Percentiles rank a stretch among this genome's conserved stretches.
These are phyloP conservation scores for Paracorniculantispora psalliotae DNA, from an alignment of 2,329 filamentous ascomycete genomes.

Conservation along the genomic window DNA sequence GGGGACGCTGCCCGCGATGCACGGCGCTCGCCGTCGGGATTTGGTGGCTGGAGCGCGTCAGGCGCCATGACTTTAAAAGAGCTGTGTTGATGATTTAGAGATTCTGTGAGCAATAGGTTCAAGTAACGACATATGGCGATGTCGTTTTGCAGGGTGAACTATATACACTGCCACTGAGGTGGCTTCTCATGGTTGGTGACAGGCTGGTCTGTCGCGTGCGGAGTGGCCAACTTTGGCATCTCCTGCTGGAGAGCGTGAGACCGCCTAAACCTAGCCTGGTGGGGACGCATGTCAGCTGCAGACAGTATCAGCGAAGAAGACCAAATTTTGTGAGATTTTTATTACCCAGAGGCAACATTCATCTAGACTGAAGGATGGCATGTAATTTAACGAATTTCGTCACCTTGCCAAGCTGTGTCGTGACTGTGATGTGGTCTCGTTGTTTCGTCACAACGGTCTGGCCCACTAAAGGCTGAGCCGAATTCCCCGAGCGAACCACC, in stretches of 20 bases:
- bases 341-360: too few species aligned
- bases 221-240: conserved; percentile 4
- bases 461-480: not conserved
- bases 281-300: not conserved
- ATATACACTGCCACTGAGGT: not conserved
- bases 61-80: not conserved
- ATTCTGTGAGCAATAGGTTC: not conserved
- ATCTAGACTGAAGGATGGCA: too few species aligned
- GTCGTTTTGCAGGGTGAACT: not conserved
- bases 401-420: not conserved
- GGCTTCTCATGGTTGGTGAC: not conserved
- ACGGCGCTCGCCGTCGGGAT: not conserved
- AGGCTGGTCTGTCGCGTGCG: not conserved
- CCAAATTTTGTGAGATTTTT: not conserved
- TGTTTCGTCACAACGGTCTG: too few species aligned
- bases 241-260: not conserved
- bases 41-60: not conserved
- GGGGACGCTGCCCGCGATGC: not conserved
- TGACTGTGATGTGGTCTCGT: too few species aligned
- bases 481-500: not conserved
- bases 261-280: not conserved
- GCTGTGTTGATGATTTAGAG: not conserved
- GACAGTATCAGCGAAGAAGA: too few species aligned
- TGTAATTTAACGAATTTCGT: not conserved
- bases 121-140: not conserved